A percentile compares a stretch with the other conserved stretches of the same genome.
Evolutionary conservation across 805 yeast genomes (phyloP).

Genomic region (Diddensiella transvaalensis): DNA sequence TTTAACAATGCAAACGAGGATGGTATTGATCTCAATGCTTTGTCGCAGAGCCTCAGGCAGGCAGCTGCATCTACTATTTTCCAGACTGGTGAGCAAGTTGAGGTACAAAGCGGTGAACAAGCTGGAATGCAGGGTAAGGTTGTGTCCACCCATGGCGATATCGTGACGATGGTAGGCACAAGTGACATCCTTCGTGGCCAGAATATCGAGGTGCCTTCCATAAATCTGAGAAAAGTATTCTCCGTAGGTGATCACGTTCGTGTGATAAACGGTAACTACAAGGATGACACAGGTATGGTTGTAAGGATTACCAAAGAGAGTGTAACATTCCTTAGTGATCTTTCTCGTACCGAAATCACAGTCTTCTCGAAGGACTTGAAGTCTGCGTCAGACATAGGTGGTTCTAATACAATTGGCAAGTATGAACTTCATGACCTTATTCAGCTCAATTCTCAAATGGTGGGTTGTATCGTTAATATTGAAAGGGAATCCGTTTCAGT

Average conservation of each 20-base stretch:
- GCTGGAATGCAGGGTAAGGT: slow-evolving; percentile 83
- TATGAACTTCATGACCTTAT: slow-evolving; percentile 88
- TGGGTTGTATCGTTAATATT: slow-evolving; percentile 85
- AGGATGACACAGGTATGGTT: slow-evolving; percentile 93
- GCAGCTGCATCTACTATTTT: slow-evolving; percentile 56
- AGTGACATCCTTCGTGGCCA: slow-evolving; percentile 50
- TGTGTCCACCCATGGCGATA: slow-evolving; percentile 61
- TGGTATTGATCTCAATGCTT: slow-evolving; percentile 81
- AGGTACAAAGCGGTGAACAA: slow-evolving; percentile 90
- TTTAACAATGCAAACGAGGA: slow-evolving; percentile 75
- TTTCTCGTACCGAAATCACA: slow-evolving; percentile 80
- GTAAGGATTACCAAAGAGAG: slow-evolving; percentile 77
- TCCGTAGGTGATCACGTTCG: slow-evolving; percentile 92
- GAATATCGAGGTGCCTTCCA: slow-evolving; percentile 74
- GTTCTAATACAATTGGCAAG: slow-evolving; percentile 66
- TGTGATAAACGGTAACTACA: slow-evolving; percentile 84
- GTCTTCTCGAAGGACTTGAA: slow-evolving; percentile 90
- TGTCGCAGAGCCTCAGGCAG: slow-evolving; percentile 80
- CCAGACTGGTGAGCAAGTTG: slow-evolving; percentile 93
- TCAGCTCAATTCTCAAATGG: slow-evolving; percentile 77
- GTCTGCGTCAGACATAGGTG: slow-evolving; percentile 85
- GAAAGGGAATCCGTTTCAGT: slow-evolving; percentile 84
- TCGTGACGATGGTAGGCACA: slow-evolving; percentile 48
- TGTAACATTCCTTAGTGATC: slow-evolving; percentile 86
- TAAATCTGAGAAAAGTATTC: slow-evolving; percentile 80